Conservation (phyloP, 495 filamentous ascomycete species). For the Aspergillus conjunctus region DNA sequence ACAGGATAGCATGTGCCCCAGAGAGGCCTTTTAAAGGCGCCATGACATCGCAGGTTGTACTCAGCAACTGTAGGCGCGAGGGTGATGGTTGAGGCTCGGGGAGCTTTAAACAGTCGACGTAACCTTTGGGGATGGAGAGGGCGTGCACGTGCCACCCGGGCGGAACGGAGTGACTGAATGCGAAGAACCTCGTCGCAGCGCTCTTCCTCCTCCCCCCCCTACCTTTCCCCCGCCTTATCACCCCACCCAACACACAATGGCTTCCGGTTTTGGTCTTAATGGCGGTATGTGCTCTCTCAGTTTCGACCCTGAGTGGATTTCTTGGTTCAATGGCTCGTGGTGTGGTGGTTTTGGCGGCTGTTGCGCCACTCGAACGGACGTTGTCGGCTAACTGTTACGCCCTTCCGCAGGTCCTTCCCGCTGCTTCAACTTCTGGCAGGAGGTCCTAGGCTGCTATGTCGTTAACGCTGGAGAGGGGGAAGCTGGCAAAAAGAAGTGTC, state of each 20-base stretch:
- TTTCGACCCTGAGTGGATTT: background rate
- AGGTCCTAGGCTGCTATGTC: constrained; percentile 86
- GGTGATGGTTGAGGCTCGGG: constrained; percentile 23
- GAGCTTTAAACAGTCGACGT: constrained; percentile 10
- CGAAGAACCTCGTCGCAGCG: constrained; percentile 42
- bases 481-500: constrained; percentile 85
- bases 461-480: constrained; percentile 75
- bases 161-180: constrained; percentile 34
- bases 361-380: constrained; percentile 23
- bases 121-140: constrained; percentile 24
- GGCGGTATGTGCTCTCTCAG: constrained; percentile 61
- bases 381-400: constrained; percentile 30
- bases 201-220: constrained; percentile 30
- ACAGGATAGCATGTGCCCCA: constrained; percentile 50
- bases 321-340: constrained; percentile 12
- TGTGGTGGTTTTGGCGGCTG: background rate
- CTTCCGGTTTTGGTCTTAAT: constrained; percentile 78
- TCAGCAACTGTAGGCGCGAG: constrained; percentile 7
- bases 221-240: constrained; percentile 26
- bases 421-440: constrained; percentile 99
- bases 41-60: constrained; percentile 32
- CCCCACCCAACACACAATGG: constrained; percentile 56
- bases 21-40: constrained; percentile 46
- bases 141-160: constrained; percentile 42
- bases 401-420: constrained; percentile 70